Conservation (phyloP, 2,329 filamentous ascomycete species). For the Colletotrichum scovillei region DNA sequence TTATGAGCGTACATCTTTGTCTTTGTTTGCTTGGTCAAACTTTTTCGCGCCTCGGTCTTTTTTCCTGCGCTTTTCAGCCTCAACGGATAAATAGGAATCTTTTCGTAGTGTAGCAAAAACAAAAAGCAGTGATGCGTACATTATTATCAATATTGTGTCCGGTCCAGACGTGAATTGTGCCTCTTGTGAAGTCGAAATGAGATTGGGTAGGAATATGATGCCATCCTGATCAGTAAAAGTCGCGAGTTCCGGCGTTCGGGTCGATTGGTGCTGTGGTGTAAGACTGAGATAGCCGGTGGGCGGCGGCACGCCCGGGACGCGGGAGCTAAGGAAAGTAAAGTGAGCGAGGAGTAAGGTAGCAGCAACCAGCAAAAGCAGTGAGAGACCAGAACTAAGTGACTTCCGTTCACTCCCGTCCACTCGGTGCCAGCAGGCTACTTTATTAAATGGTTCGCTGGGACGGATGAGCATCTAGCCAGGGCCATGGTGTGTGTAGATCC, state of each 20-base stretch:
- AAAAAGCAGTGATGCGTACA: not conserved
- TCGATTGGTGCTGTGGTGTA: too few relatives aligned
- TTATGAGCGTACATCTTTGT: not conserved
- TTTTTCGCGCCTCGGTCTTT: not conserved
- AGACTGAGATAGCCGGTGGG: not conserved
- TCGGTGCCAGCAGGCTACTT: too few relatives aligned
- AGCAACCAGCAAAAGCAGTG: not conserved
- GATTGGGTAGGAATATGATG: not conserved
- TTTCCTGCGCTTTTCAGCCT: not conserved
- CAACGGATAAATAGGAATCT: not conserved
- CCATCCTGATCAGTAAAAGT: not conserved
- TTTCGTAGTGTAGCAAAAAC: not conserved
- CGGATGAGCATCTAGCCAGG: not conserved
- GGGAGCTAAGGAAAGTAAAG: not conserved
- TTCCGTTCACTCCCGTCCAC: too few relatives aligned
- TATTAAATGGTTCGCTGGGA: not conserved
- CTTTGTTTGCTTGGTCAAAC: not conserved
- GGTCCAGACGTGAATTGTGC: not conserved
- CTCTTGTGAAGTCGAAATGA: not conserved
- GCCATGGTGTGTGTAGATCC: not conserved
- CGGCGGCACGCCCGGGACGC: not conserved
- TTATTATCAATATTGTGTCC: not conserved
- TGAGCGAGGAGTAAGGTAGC: not conserved
- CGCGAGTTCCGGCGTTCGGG: not conserved
- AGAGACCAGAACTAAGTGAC: not conserved